Conservation (phyloP, 2,329 filamentous ascomycete species). For the Aspergillus sp. region DNA sequence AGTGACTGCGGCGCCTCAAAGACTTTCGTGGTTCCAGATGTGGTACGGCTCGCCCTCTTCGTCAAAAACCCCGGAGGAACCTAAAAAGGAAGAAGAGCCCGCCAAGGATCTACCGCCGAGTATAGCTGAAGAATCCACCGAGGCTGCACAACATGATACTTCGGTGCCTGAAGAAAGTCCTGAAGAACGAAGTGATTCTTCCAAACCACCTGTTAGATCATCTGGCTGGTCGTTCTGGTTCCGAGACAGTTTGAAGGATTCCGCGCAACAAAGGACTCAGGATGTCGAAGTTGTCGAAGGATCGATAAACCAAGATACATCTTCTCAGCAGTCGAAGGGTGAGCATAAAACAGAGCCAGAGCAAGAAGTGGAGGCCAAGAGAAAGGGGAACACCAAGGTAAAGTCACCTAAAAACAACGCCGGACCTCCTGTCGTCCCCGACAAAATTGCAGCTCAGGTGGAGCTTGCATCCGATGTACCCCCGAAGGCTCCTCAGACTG, state of each 20-base stretch:
- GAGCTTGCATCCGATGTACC: conserved; percentile 13
- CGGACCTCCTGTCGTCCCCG: conserved; percentile 15
- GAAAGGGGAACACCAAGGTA: conserved; percentile 24
- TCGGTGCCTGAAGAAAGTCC: conserved; percentile 6
- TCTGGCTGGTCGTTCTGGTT: conserved; percentile 40
- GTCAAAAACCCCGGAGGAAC: conserved; percentile 18
- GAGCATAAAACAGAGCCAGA: conserved; percentile 16
- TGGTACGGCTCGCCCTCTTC: conserved; percentile 29
- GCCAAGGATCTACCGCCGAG: conserved; percentile 7
- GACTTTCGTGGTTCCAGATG: conserved; percentile 41
- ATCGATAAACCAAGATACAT: conserved; percentile 13
- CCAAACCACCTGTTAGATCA: conserved; percentile 20
- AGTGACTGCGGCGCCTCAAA: conserved; percentile 19
- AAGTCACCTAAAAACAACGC: conserved; percentile 18
- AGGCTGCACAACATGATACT: conserved; percentile 1
- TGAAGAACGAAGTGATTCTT: conserved; percentile 12
- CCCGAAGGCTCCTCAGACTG: conserved; percentile 24
- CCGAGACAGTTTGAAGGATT: conserved; percentile 25
- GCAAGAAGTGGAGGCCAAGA: conserved; percentile 18
- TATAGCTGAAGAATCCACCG: conserved; percentile 9
- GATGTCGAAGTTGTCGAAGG: conserved; percentile 21
- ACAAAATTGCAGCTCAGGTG: conserved; percentile 12
- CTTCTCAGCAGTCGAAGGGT: conserved; percentile 11
- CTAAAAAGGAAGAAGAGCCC: conserved; percentile 16
- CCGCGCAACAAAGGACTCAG: conserved; percentile 16